Conservation (phyloP, 331 rosid species). For the Phaseolus coccineus region DNA sequence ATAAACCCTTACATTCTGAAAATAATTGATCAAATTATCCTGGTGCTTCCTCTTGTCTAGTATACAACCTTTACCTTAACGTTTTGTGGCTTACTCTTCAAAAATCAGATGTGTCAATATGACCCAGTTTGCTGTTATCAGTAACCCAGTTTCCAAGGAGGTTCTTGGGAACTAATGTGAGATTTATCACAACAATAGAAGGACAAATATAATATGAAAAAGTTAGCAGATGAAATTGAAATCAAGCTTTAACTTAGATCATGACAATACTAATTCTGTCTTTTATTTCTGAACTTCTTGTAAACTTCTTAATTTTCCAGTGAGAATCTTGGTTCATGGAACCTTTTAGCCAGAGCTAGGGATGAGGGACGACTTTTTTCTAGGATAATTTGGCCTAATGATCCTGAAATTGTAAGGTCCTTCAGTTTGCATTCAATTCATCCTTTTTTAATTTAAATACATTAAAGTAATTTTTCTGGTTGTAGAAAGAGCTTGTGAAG, state of each 20-base stretch:
- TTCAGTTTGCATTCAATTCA: neutral
- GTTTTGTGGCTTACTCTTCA: neutral
- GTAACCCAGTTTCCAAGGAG: neutral
- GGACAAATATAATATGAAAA: neutral
- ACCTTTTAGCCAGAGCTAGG: constrained; percentile 88
- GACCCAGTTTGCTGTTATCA: neutral
- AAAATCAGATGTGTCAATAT: neutral
- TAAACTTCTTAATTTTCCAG: constrained; percentile 51
- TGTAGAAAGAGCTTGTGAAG: constrained; percentile 88
- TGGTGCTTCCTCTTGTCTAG: neutral
- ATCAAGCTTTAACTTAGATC: neutral
- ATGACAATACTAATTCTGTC: neutral
- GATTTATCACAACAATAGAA: neutral
- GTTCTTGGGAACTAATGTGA: neutral
- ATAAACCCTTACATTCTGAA: neutral
- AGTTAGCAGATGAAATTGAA: neutral
- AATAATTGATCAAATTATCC: neutral
- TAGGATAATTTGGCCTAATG: constrained; percentile 83
- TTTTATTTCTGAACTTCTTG: neutral
- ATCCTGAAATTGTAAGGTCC: constrained; percentile 81
- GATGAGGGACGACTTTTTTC: constrained; percentile 83
- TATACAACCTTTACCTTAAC: neutral
- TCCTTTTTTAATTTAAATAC: neutral
- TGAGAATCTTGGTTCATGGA: constrained; percentile 97
- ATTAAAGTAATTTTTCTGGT: constrained; percentile 12